These are phyloP conservation scores for Antitrichia curtipendula DNA, from an alignment of 225 moss, liverwort and hornwort species.

Conservation along the genomic window DNA sequence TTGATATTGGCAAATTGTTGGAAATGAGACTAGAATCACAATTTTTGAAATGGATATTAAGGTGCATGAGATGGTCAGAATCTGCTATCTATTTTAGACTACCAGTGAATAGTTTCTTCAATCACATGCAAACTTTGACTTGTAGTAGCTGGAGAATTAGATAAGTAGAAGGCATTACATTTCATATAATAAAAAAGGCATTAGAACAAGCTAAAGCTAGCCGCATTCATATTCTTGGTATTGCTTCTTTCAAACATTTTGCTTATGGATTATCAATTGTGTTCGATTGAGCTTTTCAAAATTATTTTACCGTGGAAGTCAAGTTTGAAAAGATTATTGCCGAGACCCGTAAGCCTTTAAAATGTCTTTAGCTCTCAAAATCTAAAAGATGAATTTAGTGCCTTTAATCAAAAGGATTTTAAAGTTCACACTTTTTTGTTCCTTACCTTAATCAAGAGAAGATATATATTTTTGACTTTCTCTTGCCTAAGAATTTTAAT, in stretches of 20 bases:
- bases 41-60: constrained; percentile 97
- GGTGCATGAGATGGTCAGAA: constrained; percentile 1
- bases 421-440: too few relatives aligned
- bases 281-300: neutral
- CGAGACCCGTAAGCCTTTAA: neutral
- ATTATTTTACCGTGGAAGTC: neutral
- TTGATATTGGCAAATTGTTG: constrained; percentile 50
- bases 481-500: too few relatives aligned
- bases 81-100: neutral
- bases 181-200: constrained; percentile 57
- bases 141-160: too few relatives aligned
- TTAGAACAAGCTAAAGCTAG: constrained; percentile 62
- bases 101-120: neutral
- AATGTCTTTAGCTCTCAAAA: neutral
- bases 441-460: too few relatives aligned
- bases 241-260: neutral
- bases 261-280: neutral
- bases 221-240: constrained; percentile 69
- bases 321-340: neutral
- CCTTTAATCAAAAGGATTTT: too few relatives aligned
- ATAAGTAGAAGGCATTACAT: constrained; percentile 52
- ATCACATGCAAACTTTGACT: too few relatives aligned
- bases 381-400: too few relatives aligned
- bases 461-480: too few relatives aligned
- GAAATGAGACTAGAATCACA: constrained; percentile 64